Evolutionary conservation across 2,329 filamentous ascomycete species (phyloP), one percentile per base, ranked within the genome.

Genomic region (Hortaea sp.): DNA sequence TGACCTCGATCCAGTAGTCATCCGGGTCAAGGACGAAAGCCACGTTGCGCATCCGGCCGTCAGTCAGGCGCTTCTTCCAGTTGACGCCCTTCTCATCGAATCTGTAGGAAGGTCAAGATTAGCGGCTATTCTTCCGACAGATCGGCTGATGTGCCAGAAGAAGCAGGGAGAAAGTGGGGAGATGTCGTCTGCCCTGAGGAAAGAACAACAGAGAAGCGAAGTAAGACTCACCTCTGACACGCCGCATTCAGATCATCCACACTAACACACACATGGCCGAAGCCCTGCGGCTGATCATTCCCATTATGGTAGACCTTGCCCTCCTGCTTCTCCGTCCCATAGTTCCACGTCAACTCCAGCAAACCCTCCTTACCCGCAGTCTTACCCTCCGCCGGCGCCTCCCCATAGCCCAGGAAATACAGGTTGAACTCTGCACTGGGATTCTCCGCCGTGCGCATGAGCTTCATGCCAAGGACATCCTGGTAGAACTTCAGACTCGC

Each of bases 21-120:
- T 94, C 88, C 0, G 88, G 88, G 52, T 71, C 67, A 29, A 95
- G 72, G 41, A 97, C 69, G 63, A 97, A 97, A 0, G 92, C 92
- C 45, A 97, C 82, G 54, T 92, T 87, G 75, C 86, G 90, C 89
- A 95, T 95, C 88, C 95, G 94, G 29, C 90, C 90, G 53, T 97
- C 90, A 1, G 87, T 94, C 51, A 97, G 75, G 54, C 86, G 77
- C 81, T 97, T 97, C 80, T 95, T 95, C 87, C 88, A 98, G 66
- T 77, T 82, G 46, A 90, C 84, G 5, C 83, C 78, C 61, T 86
- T 71, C 46, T 81, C 78, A 64, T 97, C 92, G 57, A 97, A 89
- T 10, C 89, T 20, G 20, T 20, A 20, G 20, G 20, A 20, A 20
- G n/a, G 20, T 20, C 20, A 20, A 20, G 2, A 20, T 20, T 20